These are phyloP conservation scores for Durio zibethinus DNA, from an alignment of 345 rosid genomes.

Conservation along the genomic window DNA sequence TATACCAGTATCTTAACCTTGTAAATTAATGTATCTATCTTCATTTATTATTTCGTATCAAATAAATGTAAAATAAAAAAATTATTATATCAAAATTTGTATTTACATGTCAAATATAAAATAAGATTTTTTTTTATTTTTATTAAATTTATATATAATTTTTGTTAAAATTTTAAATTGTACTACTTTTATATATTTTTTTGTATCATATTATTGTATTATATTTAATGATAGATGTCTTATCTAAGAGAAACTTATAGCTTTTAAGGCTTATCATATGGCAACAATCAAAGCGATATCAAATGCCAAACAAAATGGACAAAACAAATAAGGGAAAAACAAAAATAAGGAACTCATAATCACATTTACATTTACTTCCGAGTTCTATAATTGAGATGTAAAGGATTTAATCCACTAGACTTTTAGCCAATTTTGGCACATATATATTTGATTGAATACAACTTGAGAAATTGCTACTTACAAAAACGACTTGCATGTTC, in stretches of 20 bases:
- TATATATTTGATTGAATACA: not conserved
- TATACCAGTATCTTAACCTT: too few relatives aligned
- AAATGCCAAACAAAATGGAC: not conserved
- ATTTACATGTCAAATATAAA: too few relatives aligned
- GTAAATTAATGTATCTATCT: too few relatives aligned
- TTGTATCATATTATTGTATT: too few relatives aligned
- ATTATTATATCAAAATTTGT: too few relatives aligned
- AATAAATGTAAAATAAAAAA: too few relatives aligned
- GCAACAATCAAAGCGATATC: not conserved
- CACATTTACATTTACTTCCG: constrained; percentile 8
- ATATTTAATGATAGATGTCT: too few relatives aligned
- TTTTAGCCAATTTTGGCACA: not conserved
- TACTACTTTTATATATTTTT: too few relatives aligned
- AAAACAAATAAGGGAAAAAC: not conserved
- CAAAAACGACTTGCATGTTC: not conserved
- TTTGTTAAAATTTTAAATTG: too few relatives aligned
- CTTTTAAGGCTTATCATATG: not conserved
- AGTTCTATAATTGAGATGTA: not conserved
- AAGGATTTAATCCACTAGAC: not conserved
- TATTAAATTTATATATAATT: too few relatives aligned
- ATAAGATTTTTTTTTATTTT: too few relatives aligned
- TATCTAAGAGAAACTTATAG: not conserved
- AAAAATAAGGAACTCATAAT: not conserved
- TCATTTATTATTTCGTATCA: too few relatives aligned
- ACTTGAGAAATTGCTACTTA: not conserved